phyloP scores from a whole-genome alignment of 1,284 basidiomycete genomes.

The Cutaneotrichosporon sp. region DNA sequence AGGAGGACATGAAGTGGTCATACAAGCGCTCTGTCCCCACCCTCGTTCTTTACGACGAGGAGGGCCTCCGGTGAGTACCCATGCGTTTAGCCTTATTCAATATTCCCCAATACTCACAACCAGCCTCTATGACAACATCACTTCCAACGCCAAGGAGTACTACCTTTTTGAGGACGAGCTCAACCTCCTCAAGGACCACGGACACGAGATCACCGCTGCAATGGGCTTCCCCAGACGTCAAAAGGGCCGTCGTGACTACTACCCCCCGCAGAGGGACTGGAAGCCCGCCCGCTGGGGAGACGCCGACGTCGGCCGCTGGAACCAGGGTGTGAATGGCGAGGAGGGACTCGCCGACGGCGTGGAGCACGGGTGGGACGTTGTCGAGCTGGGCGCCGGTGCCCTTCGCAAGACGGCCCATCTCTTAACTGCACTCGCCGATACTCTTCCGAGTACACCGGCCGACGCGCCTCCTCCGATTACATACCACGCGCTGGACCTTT shows the following conservation, averaged over 20 bases:
- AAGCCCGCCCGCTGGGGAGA: constrained; percentile 52
- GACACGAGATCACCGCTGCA: constrained; percentile 54
- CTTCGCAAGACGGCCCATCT: constrained; percentile 87
- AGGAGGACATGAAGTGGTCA: constrained; percentile 40
- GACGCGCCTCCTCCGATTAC: constrained; percentile 57
- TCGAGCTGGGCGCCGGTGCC: constrained; percentile 84
- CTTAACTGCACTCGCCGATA: constrained; percentile 63
- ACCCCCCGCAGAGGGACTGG: constrained; percentile 18
- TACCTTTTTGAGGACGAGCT: constrained; percentile 68
- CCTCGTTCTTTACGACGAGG: constrained; percentile 79
- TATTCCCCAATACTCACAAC: not conserved
- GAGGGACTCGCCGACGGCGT: constrained; percentile 49
- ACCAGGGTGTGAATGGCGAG: constrained; percentile 55
- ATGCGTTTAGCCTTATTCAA: no score
- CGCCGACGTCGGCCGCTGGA: constrained; percentile 68
- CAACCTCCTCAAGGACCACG: constrained; percentile 51
- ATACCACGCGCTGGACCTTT: constrained; percentile 92
- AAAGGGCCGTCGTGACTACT: not conserved
- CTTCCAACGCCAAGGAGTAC: constrained; percentile 74
- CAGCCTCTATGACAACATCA: constrained; percentile 58
- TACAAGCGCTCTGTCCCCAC: constrained; percentile 69
- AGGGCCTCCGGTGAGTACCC: constrained; percentile 57
- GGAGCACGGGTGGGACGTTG: constrained; percentile 55
- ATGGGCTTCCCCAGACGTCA: constrained; percentile 39
- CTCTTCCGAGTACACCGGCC: constrained; percentile 38